Base-by-base conservation (phyloP, 2,329 filamentous ascomycete species). In the Penicillium sclerotiorum region DNA sequence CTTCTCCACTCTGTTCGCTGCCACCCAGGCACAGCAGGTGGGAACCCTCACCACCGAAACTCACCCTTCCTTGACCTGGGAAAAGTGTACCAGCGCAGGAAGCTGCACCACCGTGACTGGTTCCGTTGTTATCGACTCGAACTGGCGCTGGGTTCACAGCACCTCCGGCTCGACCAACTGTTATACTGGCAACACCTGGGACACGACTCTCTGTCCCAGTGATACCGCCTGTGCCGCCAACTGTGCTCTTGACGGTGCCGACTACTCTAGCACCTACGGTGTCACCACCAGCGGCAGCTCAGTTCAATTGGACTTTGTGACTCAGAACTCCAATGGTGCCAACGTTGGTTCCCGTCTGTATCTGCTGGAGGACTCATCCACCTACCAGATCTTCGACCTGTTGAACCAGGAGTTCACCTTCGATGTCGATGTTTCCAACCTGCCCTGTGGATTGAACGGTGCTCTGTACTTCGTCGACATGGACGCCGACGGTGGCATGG, bases 401-500 rank as follows among this genome's bases (percentile, higher is more conserved):
- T 75, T 84, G 47, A 83, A 83, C 70, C 79, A 85, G 64, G 86
- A 89, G 69, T 85, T 89, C 72, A 85, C 84, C 46, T 88, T 89
- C 55, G 85, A 88, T 47, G 85, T 88, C 21, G 86, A 89, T 64
- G 81, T 87, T 35, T 87, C 85, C 32, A 79, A 80, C 59, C 74
- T 88, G n/a, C 80, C 81, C 52, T 90, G 87, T 63, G 87, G 87
- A 52, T 72, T 90, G 52, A 89, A 90, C 70, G 86, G 86, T 48
- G 86, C 86, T 38, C 73, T 89, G 40, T 89, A 89, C 73, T 77
- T 87, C 33, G 75, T 81, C 12, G 73, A 79, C 60, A 87, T 88
- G 69, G 77, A 81, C 11, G 71, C 75, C 8, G 81, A 86, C 59
- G 87, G 86, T 59, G 85, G 84, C 27, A 56, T 77, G 50, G 62